Base-by-base conservation (phyloP, 805 yeast genomes). In the Candida gorgasii region DNA sequence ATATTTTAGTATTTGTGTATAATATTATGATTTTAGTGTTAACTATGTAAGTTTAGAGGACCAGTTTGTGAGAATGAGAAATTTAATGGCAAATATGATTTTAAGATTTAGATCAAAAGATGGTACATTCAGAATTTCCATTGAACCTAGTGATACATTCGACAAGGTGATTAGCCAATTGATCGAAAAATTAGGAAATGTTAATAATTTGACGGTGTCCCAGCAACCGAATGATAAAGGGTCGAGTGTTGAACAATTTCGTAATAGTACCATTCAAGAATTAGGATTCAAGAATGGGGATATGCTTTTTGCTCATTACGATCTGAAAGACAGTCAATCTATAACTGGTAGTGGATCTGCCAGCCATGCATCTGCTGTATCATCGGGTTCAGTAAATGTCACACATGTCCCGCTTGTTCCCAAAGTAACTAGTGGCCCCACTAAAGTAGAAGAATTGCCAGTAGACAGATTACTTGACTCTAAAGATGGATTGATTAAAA, bases 81-180 rank as follows among this genome's bases (percentile, higher is more conserved):
- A 37, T 18, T 26, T 20, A 28, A 35, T 20, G 40, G 40, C 44
- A 35, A 41, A 41, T 19, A 50, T 61, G 63, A 63, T 67, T 42
- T 57, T 90, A 51, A 66, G 99, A 55, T 88, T 93, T 63, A 76
- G 96, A 56, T 73, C 93, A 20, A 87, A 79, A 55, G 86, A 86
- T 51, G 98, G 98, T 7, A 84, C 81, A 77, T 80, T 79, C 58
- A 76, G 98, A 42, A 75, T 86, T 26, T 59, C 67, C 18, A 79
- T 77, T 20, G 79, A 78, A 18, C 63, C 69, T 3, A 36, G 52
- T 1, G 72, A 69, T 15, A 65, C 66, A 7, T 79, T 86, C 46
- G 56, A 62, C 3, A 50, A 52, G 0, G 76, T 78, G 0, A 49
- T 81, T 18, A 74, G 69, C 18, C 63, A 66, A 37, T 61, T 79